These are phyloP conservation scores for Yarrowia galli DNA, from an alignment of 1,139 yeast species.

Conservation along the genomic window DNA sequence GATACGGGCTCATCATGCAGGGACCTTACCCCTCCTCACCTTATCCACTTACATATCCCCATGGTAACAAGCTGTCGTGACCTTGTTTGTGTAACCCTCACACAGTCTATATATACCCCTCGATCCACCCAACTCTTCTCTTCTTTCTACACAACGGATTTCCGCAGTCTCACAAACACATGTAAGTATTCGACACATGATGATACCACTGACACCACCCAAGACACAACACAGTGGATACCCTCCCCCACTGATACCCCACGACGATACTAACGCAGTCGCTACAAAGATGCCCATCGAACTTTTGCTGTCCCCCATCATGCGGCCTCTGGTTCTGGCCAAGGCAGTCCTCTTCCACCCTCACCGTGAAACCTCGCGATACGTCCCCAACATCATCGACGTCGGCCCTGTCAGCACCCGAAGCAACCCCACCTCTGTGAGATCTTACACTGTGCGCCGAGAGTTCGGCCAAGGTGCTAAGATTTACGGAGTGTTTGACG, in stretches of 20 bases:
- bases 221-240: neutral
- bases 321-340: conserved; percentile 65
- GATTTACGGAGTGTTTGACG: conserved; percentile 61
- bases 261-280: conserved; percentile 32
- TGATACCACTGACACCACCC: neutral
- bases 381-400: conserved; percentile 62
- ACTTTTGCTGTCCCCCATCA: conserved; percentile 62
- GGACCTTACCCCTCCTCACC: conserved; percentile 20
- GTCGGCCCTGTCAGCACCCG: conserved; percentile 50
- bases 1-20: conserved; percentile 3
- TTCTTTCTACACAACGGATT: conserved; percentile 29
- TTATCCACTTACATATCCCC: neutral
- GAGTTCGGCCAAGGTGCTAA: conserved; percentile 68
- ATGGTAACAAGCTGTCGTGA: conserved; percentile 4
- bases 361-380: conserved; percentile 64
- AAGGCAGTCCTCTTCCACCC: conserved; percentile 63
- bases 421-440: conserved; percentile 45
- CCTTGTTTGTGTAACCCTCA: conserved; percentile 13
- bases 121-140: neutral
- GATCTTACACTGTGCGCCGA: conserved; percentile 57
- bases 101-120: conserved; percentile 15
- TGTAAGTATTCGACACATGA: conserved; percentile 13
- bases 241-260: neutral
- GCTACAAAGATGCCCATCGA: conserved; percentile 61
- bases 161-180: conserved; percentile 36